Evolutionary conservation across 345 rosid species (phyloP).

Genomic region (Combretum micranthum): DNA sequence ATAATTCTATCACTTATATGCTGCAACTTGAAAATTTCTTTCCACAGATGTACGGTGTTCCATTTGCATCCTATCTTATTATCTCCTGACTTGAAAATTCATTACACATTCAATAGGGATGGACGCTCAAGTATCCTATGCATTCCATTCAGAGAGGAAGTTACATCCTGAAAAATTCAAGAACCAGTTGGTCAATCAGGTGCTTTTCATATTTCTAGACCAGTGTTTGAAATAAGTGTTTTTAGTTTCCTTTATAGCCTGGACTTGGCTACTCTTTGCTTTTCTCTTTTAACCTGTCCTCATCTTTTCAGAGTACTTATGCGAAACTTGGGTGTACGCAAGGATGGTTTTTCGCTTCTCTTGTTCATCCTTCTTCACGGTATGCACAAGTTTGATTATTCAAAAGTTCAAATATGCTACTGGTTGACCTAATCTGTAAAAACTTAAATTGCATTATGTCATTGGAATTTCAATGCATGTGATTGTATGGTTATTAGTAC

Average conservation of each 20-base stretch:
- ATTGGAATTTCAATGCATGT: neutral
- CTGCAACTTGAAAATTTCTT: too few species aligned
- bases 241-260: neutral
- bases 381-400: constrained; percentile 15
- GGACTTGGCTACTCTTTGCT: neutral
- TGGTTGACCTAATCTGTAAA: neutral
- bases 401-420: neutral
- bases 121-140: constrained; percentile 95
- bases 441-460: neutral
- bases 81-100: neutral
- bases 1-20: neutral
- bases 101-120: constrained; percentile 43
- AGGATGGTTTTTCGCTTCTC: constrained; percentile 88
- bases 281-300: neutral
- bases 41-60: too few species aligned
- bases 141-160: constrained; percentile 79
- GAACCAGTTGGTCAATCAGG: constrained; percentile 94
- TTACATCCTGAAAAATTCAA: constrained; percentile 85
- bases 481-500: neutral
- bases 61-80: too few species aligned
- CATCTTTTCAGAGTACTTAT: constrained; percentile 52
- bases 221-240: neutral
- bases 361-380: constrained; percentile 66
- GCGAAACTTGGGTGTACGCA: constrained; percentile 88
- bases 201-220: constrained; percentile 13